Evolutionary conservation across 257 asterid genomes (phyloP).

Genomic region (Petunia secreta): DNA sequence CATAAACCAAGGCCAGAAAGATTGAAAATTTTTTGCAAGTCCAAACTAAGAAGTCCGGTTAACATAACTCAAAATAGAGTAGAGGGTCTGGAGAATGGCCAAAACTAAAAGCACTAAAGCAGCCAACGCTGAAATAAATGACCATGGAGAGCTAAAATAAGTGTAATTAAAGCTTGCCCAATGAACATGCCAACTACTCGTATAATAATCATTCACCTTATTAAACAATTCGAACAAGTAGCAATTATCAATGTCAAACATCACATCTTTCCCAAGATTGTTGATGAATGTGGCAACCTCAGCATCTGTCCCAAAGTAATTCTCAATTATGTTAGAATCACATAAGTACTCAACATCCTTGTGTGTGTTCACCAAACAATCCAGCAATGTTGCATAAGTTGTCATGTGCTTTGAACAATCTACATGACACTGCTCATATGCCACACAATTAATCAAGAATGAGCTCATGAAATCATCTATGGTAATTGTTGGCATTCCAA

Average conservation of each 20-base stretch:
- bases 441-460: conserved; percentile 78
- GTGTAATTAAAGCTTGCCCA: conserved; percentile 86
- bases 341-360: conserved; percentile 63
- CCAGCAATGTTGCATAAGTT: conserved; percentile 70
- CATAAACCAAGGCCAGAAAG: background rate
- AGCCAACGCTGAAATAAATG: conserved; percentile 82
- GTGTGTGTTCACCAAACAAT: conserved; percentile 63
- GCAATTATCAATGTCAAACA: conserved; percentile 62
- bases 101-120: conserved; percentile 66
- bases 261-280: conserved; percentile 79
- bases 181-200: conserved; percentile 64
- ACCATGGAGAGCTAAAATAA: conserved; percentile 87
- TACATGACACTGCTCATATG: conserved; percentile 82
- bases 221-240: conserved; percentile 63
- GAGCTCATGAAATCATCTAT: conserved; percentile 79
- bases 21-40: background rate
- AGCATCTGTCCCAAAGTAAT: conserved; percentile 70
- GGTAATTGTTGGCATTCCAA: conserved; percentile 72
- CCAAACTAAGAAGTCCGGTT: conserved; percentile 19
- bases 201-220: conserved; percentile 63
- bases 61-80: conserved; percentile 50
- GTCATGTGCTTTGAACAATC: conserved; percentile 73
- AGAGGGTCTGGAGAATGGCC: conserved; percentile 65
- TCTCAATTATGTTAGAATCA: conserved; percentile 67
- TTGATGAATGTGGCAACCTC: conserved; percentile 70